A percentile compares a stretch with the other conserved stretches of the same genome.
phyloP scores from a whole-genome alignment of 2,329 filamentous ascomycete species.

The Colletotrichum chrysophilum region DNA sequence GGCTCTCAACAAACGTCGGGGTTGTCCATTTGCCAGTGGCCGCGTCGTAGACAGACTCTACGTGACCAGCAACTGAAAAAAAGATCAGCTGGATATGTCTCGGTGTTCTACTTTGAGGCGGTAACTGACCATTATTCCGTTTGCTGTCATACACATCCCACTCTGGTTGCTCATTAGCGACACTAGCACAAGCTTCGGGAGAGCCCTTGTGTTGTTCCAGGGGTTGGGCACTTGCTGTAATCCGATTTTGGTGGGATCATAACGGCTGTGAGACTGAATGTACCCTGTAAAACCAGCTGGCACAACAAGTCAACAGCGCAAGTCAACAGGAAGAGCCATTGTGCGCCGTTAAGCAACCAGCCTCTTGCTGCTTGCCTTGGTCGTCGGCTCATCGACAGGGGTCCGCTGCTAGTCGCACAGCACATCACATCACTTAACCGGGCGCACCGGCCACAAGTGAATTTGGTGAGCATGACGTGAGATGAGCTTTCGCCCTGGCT shows the following conservation, averaged over 20 bases:
- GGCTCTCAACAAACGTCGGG: not conserved
- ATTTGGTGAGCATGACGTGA: not conserved
- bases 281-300: not conserved
- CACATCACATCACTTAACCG: not conserved
- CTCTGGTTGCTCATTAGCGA: not conserved
- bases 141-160: constrained; percentile 6
- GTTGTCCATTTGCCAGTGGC: not conserved
- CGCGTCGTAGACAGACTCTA: not conserved
- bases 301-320: not conserved
- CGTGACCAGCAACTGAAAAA: not conserved
- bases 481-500: not conserved
- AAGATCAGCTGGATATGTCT: not conserved
- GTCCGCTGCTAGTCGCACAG: not conserved
- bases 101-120: not conserved
- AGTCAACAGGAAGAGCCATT: not conserved
- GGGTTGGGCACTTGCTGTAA: not conserved
- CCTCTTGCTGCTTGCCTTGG: not conserved
- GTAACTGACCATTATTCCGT: not conserved
- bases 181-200: not conserved
- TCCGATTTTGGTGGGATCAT: not conserved
- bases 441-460: not conserved
- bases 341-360: not conserved
- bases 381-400: not conserved
- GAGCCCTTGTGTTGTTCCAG: not conserved
- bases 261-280: not conserved